Evolutionary conservation across 441 rosid species (phyloP).

Genomic region (Arabidopsis lyrata): DNA sequence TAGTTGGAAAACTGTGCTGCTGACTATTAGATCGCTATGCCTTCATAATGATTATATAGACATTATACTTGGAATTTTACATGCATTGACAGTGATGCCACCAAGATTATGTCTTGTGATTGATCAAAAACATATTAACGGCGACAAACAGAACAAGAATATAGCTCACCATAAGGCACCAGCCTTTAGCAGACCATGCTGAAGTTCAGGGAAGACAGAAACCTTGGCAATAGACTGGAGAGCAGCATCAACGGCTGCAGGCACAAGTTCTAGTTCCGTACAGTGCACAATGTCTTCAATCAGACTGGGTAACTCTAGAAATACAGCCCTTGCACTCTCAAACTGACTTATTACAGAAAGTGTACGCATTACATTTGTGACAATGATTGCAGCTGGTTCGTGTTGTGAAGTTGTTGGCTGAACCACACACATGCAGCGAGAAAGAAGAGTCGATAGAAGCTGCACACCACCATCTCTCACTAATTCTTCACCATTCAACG

Average conservation of each 20-base stretch:
- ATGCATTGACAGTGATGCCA: conserved; percentile 12
- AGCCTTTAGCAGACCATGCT: conserved; percentile 83
- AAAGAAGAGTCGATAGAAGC: conserved; percentile 89
- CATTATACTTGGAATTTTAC: conserved; percentile 5
- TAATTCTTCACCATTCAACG: conserved; percentile 98
- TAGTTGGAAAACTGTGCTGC: background rate
- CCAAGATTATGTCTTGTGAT: conserved; percentile 16
- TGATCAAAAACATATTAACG: conserved; percentile 17
- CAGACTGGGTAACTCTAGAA: conserved; percentile 78
- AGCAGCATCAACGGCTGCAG: conserved; percentile 97
- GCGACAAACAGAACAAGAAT: conserved; percentile 22
- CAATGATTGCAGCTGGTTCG: conserved; percentile 95
- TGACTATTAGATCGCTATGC: conserved; percentile 3
- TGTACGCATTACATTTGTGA: conserved; percentile 92
- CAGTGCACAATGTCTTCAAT: conserved; percentile 97
- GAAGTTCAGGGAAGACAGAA: conserved; percentile 88
- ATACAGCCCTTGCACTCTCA: conserved; percentile 88
- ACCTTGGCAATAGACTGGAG: conserved; percentile 86
- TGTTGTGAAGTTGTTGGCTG: conserved; percentile 95
- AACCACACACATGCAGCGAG: conserved; percentile 96
- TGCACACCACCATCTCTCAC: conserved; percentile 98
- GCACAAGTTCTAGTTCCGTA: conserved; percentile 94
- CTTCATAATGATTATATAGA: conserved; percentile 2
- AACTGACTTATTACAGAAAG: conserved; percentile 92
- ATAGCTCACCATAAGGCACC: conserved; percentile 91